Conservation (phyloP, 2,329 filamentous ascomycete species). For the Elsinoe arachidis region DNA sequence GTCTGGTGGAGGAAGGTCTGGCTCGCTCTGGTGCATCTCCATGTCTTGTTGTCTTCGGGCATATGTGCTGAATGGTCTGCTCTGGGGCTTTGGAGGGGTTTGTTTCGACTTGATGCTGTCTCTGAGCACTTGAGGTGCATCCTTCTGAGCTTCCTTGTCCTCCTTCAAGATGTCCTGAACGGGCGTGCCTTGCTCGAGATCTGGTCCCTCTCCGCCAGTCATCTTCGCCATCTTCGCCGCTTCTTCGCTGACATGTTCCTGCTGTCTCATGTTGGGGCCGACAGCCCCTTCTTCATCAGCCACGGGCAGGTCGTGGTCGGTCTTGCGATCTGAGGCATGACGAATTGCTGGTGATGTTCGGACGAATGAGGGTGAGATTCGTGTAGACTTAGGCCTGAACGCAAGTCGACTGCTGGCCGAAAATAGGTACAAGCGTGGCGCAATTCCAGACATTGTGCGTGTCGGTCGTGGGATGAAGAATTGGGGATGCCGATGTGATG, state of each 20-base stretch:
- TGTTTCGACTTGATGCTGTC: constrained; percentile 43
- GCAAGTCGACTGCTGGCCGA: constrained; percentile 2
- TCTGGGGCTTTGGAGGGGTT: constrained; percentile 29
- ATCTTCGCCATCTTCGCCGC: constrained; percentile 52
- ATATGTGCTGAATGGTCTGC: constrained; percentile 51
- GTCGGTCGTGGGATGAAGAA: background rate
- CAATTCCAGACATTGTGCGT: constrained; percentile 6
- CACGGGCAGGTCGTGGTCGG: constrained; percentile 13
- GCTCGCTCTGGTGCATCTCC: background rate
- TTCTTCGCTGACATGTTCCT: constrained; percentile 57
- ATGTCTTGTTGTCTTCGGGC: constrained; percentile 29
- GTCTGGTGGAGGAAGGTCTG: background rate
- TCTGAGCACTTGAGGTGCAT: constrained; percentile 59
- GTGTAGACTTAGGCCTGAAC: background rate
- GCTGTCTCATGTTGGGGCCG: constrained; percentile 44
- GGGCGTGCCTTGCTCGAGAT: constrained; percentile 57
- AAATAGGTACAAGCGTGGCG: constrained; percentile 4
- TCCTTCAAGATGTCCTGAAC: constrained; percentile 58
- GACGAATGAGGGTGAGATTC: background rate
- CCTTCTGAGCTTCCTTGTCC: constrained; percentile 52
- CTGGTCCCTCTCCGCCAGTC: constrained; percentile 49
- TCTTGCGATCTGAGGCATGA: background rate
- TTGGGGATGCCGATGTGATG: background rate
- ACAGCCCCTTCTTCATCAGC: constrained; percentile 26
- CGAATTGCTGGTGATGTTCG: background rate